Evolutionary conservation across 108 stramenopile genomes (phyloP), one percentile per base, ranked within the genome.

Genomic region (Skeletonema menzelii): DNA sequence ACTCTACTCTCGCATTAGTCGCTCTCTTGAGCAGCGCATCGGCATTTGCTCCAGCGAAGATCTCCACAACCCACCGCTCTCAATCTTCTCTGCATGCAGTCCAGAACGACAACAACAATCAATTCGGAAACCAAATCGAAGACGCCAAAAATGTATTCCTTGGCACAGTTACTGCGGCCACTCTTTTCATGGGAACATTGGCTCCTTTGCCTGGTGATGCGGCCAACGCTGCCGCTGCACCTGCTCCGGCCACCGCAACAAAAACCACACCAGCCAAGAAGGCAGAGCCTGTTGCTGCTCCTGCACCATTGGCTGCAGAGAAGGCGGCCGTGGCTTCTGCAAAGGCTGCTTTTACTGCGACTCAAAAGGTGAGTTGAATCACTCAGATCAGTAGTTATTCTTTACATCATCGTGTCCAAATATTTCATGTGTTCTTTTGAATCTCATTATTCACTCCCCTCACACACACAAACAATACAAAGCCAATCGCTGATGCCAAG

Each of bases 401-500:
- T 38, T 12, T 2, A 38, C 8, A 8, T 42, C 3, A 40, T 40
- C 15, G n/a, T 3, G 3, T n/a, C 2, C 13, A 42, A 42, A 42
- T 5, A 7, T 35, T 44, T 5, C 7, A 53, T 53, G 49, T 22
- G 49, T 53, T 53, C 49, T 6, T 53, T 8, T 22, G 4, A 2
- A 24, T 53, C 49, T 53, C 20, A 22, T 53, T n/a, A 24, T 53
- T 22, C 49, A 19, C 22, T 22, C 22, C 22, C n/a, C 22, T 53
- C 49, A 8, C 19, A 53, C 19, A 53, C 4, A 53, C 22, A 19
- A 46, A 46, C 13, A 8, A 4, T 53, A 53, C 22, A 53, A 53
- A 63, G 34, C 62, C 62, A 17, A 38, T 63, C 24, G 37, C 62
- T 15, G 62, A 63, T 7, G 62, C 62, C 35, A 63, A 63, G 24